Evolutionary conservation across 2,329 filamentous ascomycete species (phyloP), one percentile per base, ranked within the genome.

Genomic region (Penicillium freii): DNA sequence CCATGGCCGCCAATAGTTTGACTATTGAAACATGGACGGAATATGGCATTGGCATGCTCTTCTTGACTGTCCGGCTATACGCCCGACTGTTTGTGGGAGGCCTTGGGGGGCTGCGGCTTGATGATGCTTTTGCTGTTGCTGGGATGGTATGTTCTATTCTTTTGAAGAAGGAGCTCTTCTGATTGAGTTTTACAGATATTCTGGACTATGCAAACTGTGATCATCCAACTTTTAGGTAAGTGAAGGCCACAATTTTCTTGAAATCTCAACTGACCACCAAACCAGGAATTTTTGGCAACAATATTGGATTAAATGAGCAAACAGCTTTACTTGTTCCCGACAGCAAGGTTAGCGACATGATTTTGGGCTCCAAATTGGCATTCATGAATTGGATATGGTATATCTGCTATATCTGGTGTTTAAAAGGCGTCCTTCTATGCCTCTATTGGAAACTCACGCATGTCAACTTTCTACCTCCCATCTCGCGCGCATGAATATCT

Each of bases 381-480:
- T 70, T 71, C 38, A 65, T 64, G 51, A 70, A 69, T 49, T 73
- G 71, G 71, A 69, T 72, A 49, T 72, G 67, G 65, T 73, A 73
- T 51, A 68, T 73, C 27, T 66, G 60, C 40, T 65, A 70, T 54
- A 67, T 73, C 6, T 73, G 71, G 71, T 67, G 58, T 29, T 50
- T 72, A 25, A 73, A 73, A 46, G 68, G 63, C 2, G 66, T 73
- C n/a, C 57, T 73, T 6, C 58, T 73, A 11, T 67, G 65, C 42
- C 63, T 73, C 6, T 73, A 71, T 51, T 64, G 65, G 59, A 70
- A 68, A 51, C 57, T 70, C 46, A 68, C 66, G 66, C 68, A 60
- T 19, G 65, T 62, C 34, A 47, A 27, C 21, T 21, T 21, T 21
- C 21, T 21, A 21, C 21, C 21, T 21, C 21, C 21, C 21, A 21